These are phyloP conservation scores for Apiotrichum siamense DNA, from an alignment of 1,284 basidiomycete species.

Conservation along the genomic window DNA sequence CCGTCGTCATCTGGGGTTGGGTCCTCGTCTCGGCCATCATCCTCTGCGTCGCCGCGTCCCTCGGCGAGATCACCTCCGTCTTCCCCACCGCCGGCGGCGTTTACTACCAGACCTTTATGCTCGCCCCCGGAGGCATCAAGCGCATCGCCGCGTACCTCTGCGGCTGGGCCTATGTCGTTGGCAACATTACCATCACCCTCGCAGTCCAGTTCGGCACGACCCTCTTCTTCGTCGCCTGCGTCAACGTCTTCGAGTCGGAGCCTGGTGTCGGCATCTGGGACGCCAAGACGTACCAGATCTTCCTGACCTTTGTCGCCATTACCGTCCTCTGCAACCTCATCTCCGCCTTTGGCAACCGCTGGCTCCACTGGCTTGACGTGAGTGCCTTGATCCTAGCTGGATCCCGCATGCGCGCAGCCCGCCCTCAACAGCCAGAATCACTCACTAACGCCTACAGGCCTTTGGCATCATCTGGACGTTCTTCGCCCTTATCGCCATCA, in stretches of 20 bases:
- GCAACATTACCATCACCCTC: constrained; percentile 48
- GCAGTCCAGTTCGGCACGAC: constrained; percentile 48
- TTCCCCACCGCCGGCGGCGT: constrained; percentile 48
- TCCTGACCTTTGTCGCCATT: constrained; percentile 11
- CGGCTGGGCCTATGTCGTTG: constrained; percentile 49
- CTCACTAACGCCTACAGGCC: constrained; percentile 14
- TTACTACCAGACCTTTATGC: constrained; percentile 49
- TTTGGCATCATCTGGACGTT: constrained; percentile 31
- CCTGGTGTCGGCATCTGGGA: constrained; percentile 12
- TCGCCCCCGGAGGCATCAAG: constrained; percentile 38
- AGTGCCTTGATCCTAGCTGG: too few relatives aligned
- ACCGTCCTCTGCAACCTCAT: constrained; percentile 16
- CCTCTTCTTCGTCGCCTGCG: constrained; percentile 27
- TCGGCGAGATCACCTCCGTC: constrained; percentile 48
- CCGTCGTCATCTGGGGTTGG: constrained; percentile 44
- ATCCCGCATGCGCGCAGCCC: too few relatives aligned
- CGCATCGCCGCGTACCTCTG: constrained; percentile 47
- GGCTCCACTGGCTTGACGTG: constrained; percentile 34
- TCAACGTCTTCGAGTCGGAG: constrained; percentile 18
- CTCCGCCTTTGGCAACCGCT: constrained; percentile 35
- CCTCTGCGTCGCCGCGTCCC: constrained; percentile 46
- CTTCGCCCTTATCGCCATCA: constrained; percentile 16
- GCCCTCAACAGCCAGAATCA: neutral
- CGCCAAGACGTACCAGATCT: constrained; percentile 20
- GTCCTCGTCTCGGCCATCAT: constrained; percentile 47